These are phyloP conservation scores for Phytophthora tubulina DNA, from an alignment of 352 stramenopile species.

Conservation along the genomic window DNA sequence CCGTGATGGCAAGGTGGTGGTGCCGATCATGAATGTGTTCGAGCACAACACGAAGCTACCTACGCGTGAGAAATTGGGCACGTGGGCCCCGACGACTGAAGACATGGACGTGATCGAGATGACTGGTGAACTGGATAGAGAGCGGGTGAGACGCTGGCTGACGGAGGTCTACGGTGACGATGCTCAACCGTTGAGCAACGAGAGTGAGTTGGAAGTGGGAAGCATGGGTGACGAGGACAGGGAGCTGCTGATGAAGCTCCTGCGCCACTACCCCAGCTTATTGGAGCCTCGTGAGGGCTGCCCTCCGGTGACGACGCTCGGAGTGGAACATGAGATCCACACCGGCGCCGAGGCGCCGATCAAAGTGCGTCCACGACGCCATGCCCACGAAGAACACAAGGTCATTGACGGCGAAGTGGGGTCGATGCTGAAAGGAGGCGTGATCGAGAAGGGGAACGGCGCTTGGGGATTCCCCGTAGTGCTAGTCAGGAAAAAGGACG, in stretches of 20 bases:
- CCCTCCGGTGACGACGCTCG: neutral
- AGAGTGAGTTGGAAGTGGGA: no score
- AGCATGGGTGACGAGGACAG: no score
- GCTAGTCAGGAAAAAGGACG: no score
- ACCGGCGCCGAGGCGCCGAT: neutral
- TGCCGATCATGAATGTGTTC: neutral
- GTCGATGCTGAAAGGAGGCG: no score
- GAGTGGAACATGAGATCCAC: conserved; percentile 3
- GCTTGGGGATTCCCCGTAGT: no score
- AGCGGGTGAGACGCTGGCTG: no score
- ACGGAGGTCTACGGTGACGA: no score
- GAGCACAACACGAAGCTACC: neutral
- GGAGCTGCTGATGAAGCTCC: neutral
- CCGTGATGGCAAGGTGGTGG: neutral
- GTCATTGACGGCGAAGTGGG: no score
- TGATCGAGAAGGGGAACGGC: no score
- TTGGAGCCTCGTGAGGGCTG: neutral
- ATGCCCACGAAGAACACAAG: no score
- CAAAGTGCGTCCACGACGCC: neutral
- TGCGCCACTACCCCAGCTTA: neutral
- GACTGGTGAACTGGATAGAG: neutral
- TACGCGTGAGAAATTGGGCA: neutral
- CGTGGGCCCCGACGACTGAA: neutral
- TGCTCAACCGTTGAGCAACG: no score
- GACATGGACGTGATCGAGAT: neutral